Base-by-base conservation (phyloP, 768 basidiomycete genomes). In the Hericium coralloides region DNA sequence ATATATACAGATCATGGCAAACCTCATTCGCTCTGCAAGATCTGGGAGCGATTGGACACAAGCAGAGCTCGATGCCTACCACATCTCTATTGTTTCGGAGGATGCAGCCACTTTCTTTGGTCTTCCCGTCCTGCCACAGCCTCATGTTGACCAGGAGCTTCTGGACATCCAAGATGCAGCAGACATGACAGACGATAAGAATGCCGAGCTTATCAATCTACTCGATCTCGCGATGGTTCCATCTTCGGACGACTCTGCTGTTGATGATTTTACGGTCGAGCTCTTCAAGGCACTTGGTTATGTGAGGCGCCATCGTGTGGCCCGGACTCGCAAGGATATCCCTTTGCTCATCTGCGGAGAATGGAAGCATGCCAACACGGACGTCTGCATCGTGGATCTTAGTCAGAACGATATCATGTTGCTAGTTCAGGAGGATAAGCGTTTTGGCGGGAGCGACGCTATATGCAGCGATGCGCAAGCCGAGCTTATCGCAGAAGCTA, bases 1-100 rank as follows among this genome's bases (percentile, higher is more conserved):
- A n/a, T n/a, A n/a, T n/a, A n/a, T n/a, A n/a, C n/a, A n/a, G n/a
- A 12, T 17, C 5, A 58, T 58, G 57, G 57, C 57, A 17, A 54
- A 54, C 31, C 12, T 55, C 38, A 26, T 38, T 7, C 52, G 47
- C 12, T n/a, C 36, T 38, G 37, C 57, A 7, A 58, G 54, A 52
- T 54, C 52, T 10, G 47, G 53, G 18, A 50, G 38, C 17, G 38
- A 58, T 15, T 58, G 57, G 52, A 49, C n/a, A 2, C 7, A 4
- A 6, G 17, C 18, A 26, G 48, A 58, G 8, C 14, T 58, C 25
- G 12, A 22, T 1, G 18, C 52, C 15, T 58, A 48, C 14, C 45
- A 55, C 18, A 55, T 55, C 47, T 9, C n/a, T 18, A 9, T 48
- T 18, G 18, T n/a, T 18, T 18, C 5, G 17, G n/a, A 47, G 31